Percentiles rank a stretch among this genome's conserved stretches.
These are phyloP conservation scores for Pseudozyma tsukubaensis DNA, from an alignment of 1,284 basidiomycete genomes.

Conservation along the genomic window DNA sequence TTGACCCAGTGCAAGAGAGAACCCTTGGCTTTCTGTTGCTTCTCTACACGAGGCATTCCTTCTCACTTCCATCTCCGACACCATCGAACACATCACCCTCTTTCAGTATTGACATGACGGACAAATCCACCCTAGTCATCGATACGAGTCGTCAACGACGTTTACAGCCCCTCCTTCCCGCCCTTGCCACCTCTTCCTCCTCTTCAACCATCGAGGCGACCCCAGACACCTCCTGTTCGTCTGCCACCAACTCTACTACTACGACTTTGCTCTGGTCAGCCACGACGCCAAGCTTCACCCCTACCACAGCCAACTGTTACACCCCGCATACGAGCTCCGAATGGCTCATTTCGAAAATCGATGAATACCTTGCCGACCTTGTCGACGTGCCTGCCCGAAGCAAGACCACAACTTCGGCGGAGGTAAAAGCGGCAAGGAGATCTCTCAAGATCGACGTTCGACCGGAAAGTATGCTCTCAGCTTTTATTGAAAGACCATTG, in stretches of 20 bases:
- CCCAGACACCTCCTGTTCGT: conserved; percentile 2
- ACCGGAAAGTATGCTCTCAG: background rate
- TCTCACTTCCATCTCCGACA: background rate
- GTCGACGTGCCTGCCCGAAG: background rate
- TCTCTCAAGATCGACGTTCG: conserved; percentile 10
- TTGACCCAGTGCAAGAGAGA: too few relatives aligned
- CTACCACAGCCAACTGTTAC: background rate
- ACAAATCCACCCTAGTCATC: conserved; percentile 21
- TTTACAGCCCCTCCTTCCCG: too few relatives aligned
- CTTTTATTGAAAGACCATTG: background rate
- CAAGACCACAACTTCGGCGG: background rate
- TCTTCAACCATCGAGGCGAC: background rate
- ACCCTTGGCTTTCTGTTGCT: too few relatives aligned
- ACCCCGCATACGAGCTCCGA: background rate
- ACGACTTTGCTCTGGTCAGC: conserved; percentile 4
- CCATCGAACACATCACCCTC: background rate
- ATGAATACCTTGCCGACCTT: conserved; percentile 38
- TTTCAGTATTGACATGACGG: conserved; percentile 2
- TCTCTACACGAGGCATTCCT: too few relatives aligned
- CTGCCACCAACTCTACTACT: conserved; percentile 3
- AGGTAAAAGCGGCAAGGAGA: background rate
- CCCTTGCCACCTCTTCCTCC: background rate
- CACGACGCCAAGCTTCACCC: conserved; percentile 7
- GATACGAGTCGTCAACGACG: conserved; percentile 29
- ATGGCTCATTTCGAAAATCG: conserved; percentile 36